Base-by-base conservation (phyloP, 2,329 filamentous ascomycete species). In the Venturia carpophila region DNA sequence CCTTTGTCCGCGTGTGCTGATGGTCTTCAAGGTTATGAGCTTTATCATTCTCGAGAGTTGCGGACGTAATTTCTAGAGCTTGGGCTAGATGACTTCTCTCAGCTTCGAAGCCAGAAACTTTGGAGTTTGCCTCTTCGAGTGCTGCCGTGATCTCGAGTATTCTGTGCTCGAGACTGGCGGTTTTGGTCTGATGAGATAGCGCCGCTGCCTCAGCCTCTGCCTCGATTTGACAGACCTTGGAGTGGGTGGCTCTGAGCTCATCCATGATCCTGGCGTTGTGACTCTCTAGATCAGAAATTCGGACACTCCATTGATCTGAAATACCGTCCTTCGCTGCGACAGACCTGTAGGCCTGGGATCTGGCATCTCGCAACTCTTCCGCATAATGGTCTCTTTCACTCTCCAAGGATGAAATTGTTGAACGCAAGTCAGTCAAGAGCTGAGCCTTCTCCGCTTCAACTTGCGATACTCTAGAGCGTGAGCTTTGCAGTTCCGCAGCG, bases 11-110 rank as follows among this genome's bases (percentile, higher is more conserved):
- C n/a, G 7, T 37, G 6, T 21, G 27, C 15, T n/a, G 5, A 11
- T 39, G 30, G 17, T 58, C 30, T n/a, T 58, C 15, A 37, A 58
- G 30, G n/a, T 21, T 34, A 24, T 49, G 61, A 2, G 42, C 43
- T 19, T 47, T 63, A 3, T 63, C 61, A 17, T 63, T 39, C 41
- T 63, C 21, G 6, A 63, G 24, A 19, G n/a, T 63, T 13, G 34
- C 61, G 21, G 39, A 39, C 30, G 43, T 34, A 3, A 43, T 24
- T 49, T 63, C 43, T 1, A 49, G 30, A 34, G 43, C 61, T 17
- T 17, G 39, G 6, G 45, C 34, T 6, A 43, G n/a, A 15, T 52
- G 15, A 58, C 3, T 4, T 9, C n/a, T 34, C 30, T 58, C 52
- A 58, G 27, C 43, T 37, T 52, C 43, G 43, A 63, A 49, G 10